Base-by-base conservation (phyloP, 2,329 filamentous ascomycete species). In the Fusarium luffae region DNA sequence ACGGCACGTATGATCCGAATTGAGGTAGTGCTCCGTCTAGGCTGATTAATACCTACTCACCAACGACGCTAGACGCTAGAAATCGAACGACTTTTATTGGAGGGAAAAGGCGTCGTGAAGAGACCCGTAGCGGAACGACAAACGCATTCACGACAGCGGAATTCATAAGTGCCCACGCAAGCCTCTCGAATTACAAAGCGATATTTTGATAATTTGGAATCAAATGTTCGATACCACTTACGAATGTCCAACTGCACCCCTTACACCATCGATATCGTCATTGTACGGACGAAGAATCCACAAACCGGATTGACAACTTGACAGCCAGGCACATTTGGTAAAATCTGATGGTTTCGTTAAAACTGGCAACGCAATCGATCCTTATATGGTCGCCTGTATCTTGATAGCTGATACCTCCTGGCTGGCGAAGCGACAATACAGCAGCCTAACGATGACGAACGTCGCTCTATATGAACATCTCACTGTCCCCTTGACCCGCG, bases 101-200 rank as follows among this genome's bases (percentile, higher is more conserved):
- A 58, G 49, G 55, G 18, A 56, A 43, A 58, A 34, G 49, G 13
- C 4, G 55, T 34, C 27, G 14, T 7, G 6, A 32, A 25, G 25
- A 30, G 13, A 43, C 2, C 42, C 9, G 18, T 27, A n/a, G 54
- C 28, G 46, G 9, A 8, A 57, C 32, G 25, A n/a, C 14, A 27
- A 27, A 58, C 12, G 5, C 19, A 42, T 48, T 27, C 27, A 55
- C 37, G 37, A 43, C 37, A 58, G 18, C 55, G 8, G 21, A 43
- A 56, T 32, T 42, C 49, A 58, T 58, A 58, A 55, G 25, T 58
- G 49, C 50, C 34, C 49, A 56, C 49, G 49, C 49, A 58, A 56
- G n/a, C 19, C 21, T 42, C 11, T 7, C 32, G 0, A 18, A 43
- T 51, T 40, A 51, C 54, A 19, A 56, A 56, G 54, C 23, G 43